Evolutionary conservation across 2,329 filamentous ascomycete genomes (phyloP).

Genomic region (Colletotrichum sidae): DNA sequence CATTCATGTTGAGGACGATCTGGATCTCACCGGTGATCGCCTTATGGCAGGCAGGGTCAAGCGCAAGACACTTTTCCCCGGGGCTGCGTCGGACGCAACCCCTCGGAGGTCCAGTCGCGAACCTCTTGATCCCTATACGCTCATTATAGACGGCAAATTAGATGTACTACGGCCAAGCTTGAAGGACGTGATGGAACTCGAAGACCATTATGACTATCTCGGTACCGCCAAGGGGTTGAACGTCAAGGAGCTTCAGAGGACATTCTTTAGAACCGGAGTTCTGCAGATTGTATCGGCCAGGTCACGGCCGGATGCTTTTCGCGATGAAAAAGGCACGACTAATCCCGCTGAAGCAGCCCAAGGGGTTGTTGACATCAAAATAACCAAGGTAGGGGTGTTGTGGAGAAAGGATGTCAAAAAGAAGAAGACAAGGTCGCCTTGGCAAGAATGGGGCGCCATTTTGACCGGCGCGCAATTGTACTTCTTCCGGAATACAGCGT

Average conservation of each 20-base stretch:
- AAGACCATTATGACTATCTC: slow-evolving; percentile 91
- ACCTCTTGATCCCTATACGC: slow-evolving; percentile 92
- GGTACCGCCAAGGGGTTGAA: slow-evolving; percentile 82
- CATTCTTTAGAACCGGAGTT: slow-evolving; percentile 91
- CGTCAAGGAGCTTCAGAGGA: slow-evolving; percentile 83
- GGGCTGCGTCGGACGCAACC: slow-evolving; percentile 68
- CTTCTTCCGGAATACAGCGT: slow-evolving; percentile 92
- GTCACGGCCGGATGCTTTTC: slow-evolving; percentile 94
- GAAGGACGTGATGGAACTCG: slow-evolving; percentile 91
- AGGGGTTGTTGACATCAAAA: slow-evolving; percentile 95
- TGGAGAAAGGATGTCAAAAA: slow-evolving; percentile 97
- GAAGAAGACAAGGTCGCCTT: slow-evolving; percentile 92
- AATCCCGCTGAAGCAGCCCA: slow-evolving; percentile 90
- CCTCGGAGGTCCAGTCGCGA: slow-evolving; percentile 77
- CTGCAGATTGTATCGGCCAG: slow-evolving; percentile 95
- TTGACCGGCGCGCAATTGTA: slow-evolving; percentile 97
- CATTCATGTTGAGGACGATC: slow-evolving; percentile 94
- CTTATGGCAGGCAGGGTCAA: slow-evolving; percentile 77
- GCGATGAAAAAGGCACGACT: slow-evolving; percentile 84
- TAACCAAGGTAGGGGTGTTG: slow-evolving; percentile 93
- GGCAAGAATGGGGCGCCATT: slow-evolving; percentile 99
- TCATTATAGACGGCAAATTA: slow-evolving; percentile 91
- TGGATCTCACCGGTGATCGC: slow-evolving; percentile 82
- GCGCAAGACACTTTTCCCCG: slow-evolving; percentile 76
- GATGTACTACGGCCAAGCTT: slow-evolving; percentile 86